Evolutionary conservation across 2,329 filamentous ascomycete genomes (phyloP).

Genomic region (Monosporascus sp.): DNA sequence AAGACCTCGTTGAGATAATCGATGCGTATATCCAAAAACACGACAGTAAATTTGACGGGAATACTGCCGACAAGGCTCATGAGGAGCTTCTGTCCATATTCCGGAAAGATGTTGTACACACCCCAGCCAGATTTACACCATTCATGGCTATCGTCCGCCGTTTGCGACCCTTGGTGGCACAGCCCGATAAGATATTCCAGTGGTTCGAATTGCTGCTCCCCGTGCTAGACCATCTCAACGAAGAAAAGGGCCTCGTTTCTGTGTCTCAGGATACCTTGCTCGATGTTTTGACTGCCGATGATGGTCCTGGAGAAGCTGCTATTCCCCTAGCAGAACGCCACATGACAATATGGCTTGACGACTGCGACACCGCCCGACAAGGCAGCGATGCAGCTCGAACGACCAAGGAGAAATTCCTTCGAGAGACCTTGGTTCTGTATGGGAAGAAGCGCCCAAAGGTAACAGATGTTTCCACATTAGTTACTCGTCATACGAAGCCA

Average conservation of each 20-base stretch:
- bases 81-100: constrained; percentile 68
- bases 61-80: constrained; percentile 64
- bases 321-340: constrained; percentile 42
- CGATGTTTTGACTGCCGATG: constrained; percentile 59
- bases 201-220: constrained; percentile 69
- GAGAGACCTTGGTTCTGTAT: constrained; percentile 49
- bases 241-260: constrained; percentile 58
- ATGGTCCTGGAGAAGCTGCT: constrained; percentile 45
- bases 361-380: constrained; percentile 30
- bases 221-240: constrained; percentile 48
- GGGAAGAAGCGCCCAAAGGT: constrained; percentile 67
- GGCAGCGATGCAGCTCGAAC: constrained; percentile 33
- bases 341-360: constrained; percentile 53
- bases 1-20: constrained; percentile 58
- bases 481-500: constrained; percentile 1
- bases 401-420: constrained; percentile 45
- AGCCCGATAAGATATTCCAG: constrained; percentile 56
- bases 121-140: constrained; percentile 53
- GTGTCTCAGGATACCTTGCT: constrained; percentile 63
- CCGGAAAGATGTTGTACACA: constrained; percentile 56
- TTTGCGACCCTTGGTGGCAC: constrained; percentile 59
- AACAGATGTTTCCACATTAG: constrained; percentile 6
- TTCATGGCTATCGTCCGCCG: constrained; percentile 65
- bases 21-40: constrained; percentile 65
- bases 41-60: constrained; percentile 59